Evolutionary conservation across 345 rosid species (phyloP).

Genomic region (Camelina hispida): DNA sequence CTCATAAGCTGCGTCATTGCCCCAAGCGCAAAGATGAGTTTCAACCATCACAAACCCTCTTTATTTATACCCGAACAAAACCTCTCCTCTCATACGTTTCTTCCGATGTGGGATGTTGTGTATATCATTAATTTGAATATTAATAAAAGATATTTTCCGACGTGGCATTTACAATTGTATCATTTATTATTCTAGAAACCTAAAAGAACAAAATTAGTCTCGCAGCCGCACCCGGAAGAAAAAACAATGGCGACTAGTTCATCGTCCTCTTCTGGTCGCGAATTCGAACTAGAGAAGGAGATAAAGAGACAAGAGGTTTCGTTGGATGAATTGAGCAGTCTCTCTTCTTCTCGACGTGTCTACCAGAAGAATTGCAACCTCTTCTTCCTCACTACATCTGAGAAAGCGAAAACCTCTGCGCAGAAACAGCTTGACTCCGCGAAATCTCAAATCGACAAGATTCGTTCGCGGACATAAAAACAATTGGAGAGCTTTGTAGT

Average conservation of each 20-base stretch:
- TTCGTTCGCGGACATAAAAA: constrained; percentile 16
- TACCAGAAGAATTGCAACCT: constrained; percentile 37
- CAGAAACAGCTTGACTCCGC: constrained; percentile 30
- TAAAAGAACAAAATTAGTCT: background rate
- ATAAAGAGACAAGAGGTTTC: constrained; percentile 39
- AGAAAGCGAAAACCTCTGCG: constrained; percentile 31
- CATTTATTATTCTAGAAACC: background rate
- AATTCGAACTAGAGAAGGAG: constrained; percentile 37
- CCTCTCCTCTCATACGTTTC: background rate
- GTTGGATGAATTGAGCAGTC: constrained; percentile 37
- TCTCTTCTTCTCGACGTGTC: constrained; percentile 42
- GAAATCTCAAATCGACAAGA: constrained; percentile 36
- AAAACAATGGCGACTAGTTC: constrained; percentile 34
- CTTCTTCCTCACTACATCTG: constrained; percentile 37
- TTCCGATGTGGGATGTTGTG: constrained; percentile 16
- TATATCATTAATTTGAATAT: too few relatives aligned
- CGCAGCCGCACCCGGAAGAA: constrained; percentile 3
- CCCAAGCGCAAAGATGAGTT: constrained; percentile 42
- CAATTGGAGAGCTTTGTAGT: background rate
- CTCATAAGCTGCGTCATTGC: constrained; percentile 53
- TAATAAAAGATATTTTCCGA: background rate
- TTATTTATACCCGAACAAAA: background rate
- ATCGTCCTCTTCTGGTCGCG: constrained; percentile 10
- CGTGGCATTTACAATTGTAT: background rate
- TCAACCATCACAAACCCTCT: accelerated